phyloP scores from a whole-genome alignment of 129 eudicot species.

The Tagetes erecta region DNA sequence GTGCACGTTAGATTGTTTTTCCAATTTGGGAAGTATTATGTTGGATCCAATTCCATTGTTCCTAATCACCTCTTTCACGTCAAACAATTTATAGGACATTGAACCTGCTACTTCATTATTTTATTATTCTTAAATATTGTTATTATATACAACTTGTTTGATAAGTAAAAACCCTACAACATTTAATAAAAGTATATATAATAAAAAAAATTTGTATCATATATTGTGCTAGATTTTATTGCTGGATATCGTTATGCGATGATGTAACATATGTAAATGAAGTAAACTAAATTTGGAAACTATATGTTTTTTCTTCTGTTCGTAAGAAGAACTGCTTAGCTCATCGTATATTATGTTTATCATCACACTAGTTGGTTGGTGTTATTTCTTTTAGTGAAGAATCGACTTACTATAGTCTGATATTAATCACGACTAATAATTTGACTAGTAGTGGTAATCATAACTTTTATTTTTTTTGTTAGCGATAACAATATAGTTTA shows the following conservation, averaged over 20 bases:
- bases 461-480: no score
- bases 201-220: no score
- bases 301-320: no score
- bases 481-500: no score
- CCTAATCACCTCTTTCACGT: background rate
- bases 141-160: background rate
- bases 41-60: background rate
- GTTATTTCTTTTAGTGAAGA: no score
- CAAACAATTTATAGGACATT: background rate
- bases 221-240: background rate
- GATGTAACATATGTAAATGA: background rate
- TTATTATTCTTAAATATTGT: background rate
- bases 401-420: no score
- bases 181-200: background rate
- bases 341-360: no score
- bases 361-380: no score
- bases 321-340: no score
- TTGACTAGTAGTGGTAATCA: no score
- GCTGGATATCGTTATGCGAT: background rate
- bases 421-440: no score
- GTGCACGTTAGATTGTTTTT: conserved; percentile 14
- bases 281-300: no score
- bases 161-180: background rate
- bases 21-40: background rate
- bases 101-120: background rate